Conservation (phyloP, 306 rosid genomes). For the Dryas drummondii region DNA sequence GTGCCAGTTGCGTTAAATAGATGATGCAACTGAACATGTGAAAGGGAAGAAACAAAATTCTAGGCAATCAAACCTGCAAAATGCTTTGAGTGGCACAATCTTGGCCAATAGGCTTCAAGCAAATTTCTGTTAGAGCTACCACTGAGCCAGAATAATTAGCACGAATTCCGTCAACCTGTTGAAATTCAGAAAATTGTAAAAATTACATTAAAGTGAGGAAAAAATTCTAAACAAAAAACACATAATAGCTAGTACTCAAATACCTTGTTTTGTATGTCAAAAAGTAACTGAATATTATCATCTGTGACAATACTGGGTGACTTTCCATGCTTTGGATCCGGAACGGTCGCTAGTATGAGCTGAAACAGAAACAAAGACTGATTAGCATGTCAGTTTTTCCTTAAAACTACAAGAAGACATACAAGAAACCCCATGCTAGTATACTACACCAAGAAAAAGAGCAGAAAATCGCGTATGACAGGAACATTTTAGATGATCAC, state of each 20-base stretch:
- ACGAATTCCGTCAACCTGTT: slow-evolving; percentile 69
- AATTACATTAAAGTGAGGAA: background rate
- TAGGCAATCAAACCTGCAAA: slow-evolving; percentile 61
- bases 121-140: slow-evolving; percentile 77
- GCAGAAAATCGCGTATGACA: background rate
- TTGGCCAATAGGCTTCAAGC: slow-evolving; percentile 88
- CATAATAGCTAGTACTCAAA: slow-evolving; percentile 23
- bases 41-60: background rate
- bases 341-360: slow-evolving; percentile 79
- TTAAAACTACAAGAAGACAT: background rate
- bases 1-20: background rate
- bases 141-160: slow-evolving; percentile 73
- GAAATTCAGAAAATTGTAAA: slow-evolving; percentile 23
- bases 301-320: slow-evolving; percentile 78
- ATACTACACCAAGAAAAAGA: background rate
- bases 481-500: background rate
- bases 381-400: slow-evolving; percentile 12
- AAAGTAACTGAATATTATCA: slow-evolving; percentile 83
- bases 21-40: background rate
- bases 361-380: slow-evolving; percentile 38
- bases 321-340: slow-evolving; percentile 54
- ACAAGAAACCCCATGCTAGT: background rate
- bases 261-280: slow-evolving; percentile 87
- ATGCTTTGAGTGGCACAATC: slow-evolving; percentile 98
- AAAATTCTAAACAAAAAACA: background rate